Evolutionary conservation across 2,329 filamentous ascomycete genomes (phyloP).

Genomic region (Ophiostoma sp.): DNA sequence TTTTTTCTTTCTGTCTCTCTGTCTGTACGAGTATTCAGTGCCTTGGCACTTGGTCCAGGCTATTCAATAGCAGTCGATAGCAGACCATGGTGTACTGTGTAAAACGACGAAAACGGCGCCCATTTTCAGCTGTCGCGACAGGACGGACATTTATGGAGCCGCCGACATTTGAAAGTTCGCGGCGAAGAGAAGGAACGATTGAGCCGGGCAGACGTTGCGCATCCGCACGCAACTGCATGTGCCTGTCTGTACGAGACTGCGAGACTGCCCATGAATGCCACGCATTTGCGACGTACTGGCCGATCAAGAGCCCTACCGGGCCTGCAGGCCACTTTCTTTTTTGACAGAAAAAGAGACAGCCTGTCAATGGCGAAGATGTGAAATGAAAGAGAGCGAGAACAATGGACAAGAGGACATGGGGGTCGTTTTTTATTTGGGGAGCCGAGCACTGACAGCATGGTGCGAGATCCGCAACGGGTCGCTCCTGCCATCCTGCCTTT

Average conservation of each 20-base stretch:
- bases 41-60: not conserved
- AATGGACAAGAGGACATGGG: no score
- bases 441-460: not conserved
- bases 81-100: not conserved
- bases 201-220: not conserved
- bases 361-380: no score
- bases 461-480: not conserved
- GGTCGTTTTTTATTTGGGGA: no score
- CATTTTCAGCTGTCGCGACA: not conserved
- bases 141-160: not conserved
- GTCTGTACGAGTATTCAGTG: not conserved
- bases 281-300: no score
- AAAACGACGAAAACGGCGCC: not conserved
- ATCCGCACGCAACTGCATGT: not conserved
- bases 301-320: not conserved
- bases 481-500: not conserved
- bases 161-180: not conserved
- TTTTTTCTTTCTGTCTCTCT: not conserved
- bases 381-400: no score
- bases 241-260: not conserved
- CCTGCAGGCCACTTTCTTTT: no score
- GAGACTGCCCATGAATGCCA: no score
- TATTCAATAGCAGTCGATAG: not conserved
- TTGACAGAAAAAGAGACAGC: no score
- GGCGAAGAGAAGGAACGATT: not conserved